Conservation (phyloP, 2,329 filamentous ascomycete genomes). For the Sporothrix brasiliensis region DNA sequence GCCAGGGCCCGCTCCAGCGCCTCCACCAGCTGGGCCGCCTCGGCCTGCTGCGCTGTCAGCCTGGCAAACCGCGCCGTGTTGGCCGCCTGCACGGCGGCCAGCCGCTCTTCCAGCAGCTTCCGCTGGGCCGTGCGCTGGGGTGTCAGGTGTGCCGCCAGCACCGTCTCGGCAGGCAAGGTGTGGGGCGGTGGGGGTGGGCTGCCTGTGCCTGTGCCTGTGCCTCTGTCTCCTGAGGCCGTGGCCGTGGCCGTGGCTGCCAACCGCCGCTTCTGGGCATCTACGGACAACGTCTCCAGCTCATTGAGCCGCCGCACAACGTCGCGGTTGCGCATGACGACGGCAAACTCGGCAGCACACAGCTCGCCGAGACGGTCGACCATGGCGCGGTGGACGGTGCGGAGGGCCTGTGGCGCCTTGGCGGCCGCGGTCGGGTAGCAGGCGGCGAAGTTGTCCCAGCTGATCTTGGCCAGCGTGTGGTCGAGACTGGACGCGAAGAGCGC, state of each 20-base stretch:
- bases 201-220: no score
- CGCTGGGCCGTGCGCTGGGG: conserved; percentile 58
- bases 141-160: conserved; percentile 59
- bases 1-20: conserved; percentile 55
- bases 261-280: conserved; percentile 51
- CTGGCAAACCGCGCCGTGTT: conserved; percentile 59
- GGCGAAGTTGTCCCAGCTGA: conserved; percentile 61
- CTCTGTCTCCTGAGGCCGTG: neutral
- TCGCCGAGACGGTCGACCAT: conserved; percentile 60
- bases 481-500: conserved; percentile 58
- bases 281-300: conserved; percentile 59
- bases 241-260: conserved; percentile 38
- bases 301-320: conserved; percentile 62
- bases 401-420: conserved; percentile 52
- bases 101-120: conserved; percentile 58
- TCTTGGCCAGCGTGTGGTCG: conserved; percentile 56
- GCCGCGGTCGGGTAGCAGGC: conserved; percentile 66
- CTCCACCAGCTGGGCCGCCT: conserved; percentile 56
- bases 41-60: conserved; percentile 56
- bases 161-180: conserved; percentile 54
- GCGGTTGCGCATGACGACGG: conserved; percentile 54
- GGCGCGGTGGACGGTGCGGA: conserved; percentile 59
- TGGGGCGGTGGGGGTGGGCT: conserved; percentile 48
- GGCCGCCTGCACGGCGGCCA: conserved; percentile 60
- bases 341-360: conserved; percentile 63